Conservation (phyloP, 306 rosid genomes). For the Castanopsis chinensis region DNA sequence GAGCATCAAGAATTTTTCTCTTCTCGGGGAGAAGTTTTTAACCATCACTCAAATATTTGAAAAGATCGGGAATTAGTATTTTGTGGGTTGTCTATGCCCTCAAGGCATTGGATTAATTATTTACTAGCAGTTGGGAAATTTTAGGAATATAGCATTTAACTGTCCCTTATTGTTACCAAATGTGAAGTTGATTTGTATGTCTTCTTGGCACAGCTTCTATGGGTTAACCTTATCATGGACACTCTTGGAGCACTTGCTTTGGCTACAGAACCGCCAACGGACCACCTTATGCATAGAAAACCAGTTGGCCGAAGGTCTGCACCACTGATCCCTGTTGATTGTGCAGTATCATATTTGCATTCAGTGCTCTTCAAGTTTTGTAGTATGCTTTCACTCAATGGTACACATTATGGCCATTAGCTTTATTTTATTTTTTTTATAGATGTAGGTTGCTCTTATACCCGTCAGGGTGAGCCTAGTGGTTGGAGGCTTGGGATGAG, state of each 20-base stretch:
- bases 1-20: neutral
- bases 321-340: neutral
- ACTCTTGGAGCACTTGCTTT: constrained; percentile 97
- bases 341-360: neutral
- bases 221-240: constrained; percentile 99
- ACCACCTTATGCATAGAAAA: constrained; percentile 73
- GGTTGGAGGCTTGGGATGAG: too few relatives aligned
- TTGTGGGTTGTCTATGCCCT: neutral
- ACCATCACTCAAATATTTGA: neutral
- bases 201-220: constrained; percentile 66
- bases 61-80: neutral
- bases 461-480: too few relatives aligned
- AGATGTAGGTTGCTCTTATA: neutral
- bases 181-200: constrained; percentile 20
- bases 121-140: neutral
- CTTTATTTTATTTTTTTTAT: constrained; percentile 1
- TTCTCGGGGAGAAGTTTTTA: neutral
- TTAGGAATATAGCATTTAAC: constrained; percentile 9
- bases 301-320: constrained; percentile 96
- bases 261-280: constrained; percentile 98
- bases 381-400: neutral
- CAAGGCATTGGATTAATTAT: neutral
- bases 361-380: constrained; percentile 1
- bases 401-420: neutral
- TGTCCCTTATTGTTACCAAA: neutral